A percentile compares a stretch with the other conserved stretches of the same genome.
These are phyloP conservation scores for Fusarium acutatum DNA, from an alignment of 2,329 filamentous ascomycete species.

Conservation along the genomic window DNA sequence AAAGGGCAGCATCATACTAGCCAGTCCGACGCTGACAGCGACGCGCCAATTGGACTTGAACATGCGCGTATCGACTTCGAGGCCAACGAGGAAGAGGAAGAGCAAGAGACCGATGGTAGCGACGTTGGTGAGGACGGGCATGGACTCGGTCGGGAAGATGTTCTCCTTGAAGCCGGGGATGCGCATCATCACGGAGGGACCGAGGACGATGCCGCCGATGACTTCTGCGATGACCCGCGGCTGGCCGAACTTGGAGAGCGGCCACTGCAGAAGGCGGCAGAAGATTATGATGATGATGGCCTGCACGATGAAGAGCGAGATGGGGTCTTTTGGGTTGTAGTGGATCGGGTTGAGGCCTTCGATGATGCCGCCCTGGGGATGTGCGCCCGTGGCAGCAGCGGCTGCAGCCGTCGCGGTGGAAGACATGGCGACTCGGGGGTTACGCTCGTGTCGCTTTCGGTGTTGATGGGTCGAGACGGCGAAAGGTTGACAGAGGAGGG, in stretches of 20 bases:
- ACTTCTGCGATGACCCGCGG: constrained; percentile 87
- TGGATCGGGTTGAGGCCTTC: constrained; percentile 74
- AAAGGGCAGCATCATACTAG: constrained; percentile 85
- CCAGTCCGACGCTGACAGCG: constrained; percentile 78
- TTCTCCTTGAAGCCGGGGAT: constrained; percentile 79
- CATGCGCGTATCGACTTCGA: constrained; percentile 85
- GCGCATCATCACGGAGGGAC: constrained; percentile 87
- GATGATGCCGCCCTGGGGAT: constrained; percentile 69
- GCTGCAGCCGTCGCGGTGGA: constrained; percentile 15
- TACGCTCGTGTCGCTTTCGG: not conserved
- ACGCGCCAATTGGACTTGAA: constrained; percentile 82
- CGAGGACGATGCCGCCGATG: constrained; percentile 83
- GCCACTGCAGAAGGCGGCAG: constrained; percentile 71
- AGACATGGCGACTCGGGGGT: not conserved
- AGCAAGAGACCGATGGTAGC: constrained; percentile 86
- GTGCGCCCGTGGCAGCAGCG: constrained; percentile 45
- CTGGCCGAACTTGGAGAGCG: constrained; percentile 78
- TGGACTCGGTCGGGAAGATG: constrained; percentile 80
- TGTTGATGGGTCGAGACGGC: not conserved
- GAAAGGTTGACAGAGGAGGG: not conserved
- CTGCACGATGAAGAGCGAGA: constrained; percentile 55
- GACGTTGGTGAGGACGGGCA: constrained; percentile 78
- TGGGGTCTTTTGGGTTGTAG: constrained; percentile 76
- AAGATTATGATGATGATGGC: constrained; percentile 58
- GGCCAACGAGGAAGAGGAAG: constrained; percentile 86